phyloP scores from a whole-genome alignment of 495 filamentous ascomycete species.

The Aspergillus affinis region DNA sequence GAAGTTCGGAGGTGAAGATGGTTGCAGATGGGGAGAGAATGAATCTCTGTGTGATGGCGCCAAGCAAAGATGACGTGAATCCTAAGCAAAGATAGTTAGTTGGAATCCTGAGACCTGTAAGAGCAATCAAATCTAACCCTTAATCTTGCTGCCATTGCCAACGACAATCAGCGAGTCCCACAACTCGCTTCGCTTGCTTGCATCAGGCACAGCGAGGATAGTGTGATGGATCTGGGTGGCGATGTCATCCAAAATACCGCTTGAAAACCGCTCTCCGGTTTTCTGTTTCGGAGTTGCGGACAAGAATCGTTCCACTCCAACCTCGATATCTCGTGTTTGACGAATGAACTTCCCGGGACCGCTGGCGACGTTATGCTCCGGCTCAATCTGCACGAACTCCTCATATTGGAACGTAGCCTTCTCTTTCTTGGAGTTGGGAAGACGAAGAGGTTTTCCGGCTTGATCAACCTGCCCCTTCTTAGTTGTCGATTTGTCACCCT shows the following conservation, averaged over 20 bases:
- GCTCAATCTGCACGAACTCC: conserved; percentile 64
- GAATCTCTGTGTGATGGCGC: conserved; percentile 76
- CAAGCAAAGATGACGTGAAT: conserved; percentile 83
- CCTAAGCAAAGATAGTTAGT: conserved; percentile 36
- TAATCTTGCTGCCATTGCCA: conserved; percentile 81
- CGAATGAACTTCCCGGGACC: conserved; percentile 39
- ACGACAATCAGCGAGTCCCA: conserved; percentile 90
- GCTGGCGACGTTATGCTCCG: conserved; percentile 25
- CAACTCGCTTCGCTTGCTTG: conserved; percentile 74
- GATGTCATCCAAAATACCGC: conserved; percentile 72
- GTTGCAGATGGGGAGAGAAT: conserved; percentile 89
- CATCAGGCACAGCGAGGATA: conserved; percentile 74
- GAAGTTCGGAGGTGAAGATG: conserved; percentile 95
- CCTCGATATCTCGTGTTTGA: conserved; percentile 68
- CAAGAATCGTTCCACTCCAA: conserved; percentile 85
- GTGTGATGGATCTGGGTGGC: conserved; percentile 79
- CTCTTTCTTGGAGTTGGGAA: conserved; percentile 81
- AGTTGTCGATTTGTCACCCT: conserved; percentile 73
- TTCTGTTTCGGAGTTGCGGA: conserved; percentile 54
- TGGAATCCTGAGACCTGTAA: not conserved
- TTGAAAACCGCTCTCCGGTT: conserved; percentile 41
- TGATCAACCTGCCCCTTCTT: conserved; percentile 56
- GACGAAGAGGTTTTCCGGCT: conserved; percentile 51
- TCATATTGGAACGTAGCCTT: conserved; percentile 80
- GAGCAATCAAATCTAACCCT: conserved; percentile 51